Evolutionary conservation across 129 eudicot species (phyloP).

Genomic region (Lactuca saligna): DNA sequence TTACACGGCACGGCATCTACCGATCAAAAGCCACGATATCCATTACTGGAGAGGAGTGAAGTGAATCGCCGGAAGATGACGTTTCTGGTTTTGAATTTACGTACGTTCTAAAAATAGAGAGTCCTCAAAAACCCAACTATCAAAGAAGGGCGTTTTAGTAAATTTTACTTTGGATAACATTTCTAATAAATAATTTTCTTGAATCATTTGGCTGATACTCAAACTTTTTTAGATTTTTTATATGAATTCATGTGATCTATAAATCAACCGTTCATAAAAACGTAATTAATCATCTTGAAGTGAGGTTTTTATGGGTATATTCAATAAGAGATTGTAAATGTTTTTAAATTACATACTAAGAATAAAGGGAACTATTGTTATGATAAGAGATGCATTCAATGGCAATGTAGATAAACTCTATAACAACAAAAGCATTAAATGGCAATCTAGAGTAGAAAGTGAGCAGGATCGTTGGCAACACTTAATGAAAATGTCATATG

Average conservation of each 20-base stretch:
- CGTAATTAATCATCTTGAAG: too few species aligned
- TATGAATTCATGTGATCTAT: too few species aligned
- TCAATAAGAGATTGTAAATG: too few species aligned
- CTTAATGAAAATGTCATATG: not conserved
- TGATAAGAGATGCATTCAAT: not conserved
- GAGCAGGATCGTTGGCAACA: not conserved
- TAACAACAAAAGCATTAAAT: not conserved
- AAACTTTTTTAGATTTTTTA: too few species aligned
- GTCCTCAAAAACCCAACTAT: not conserved
- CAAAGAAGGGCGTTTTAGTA: not conserved
- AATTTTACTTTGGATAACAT: too few species aligned
- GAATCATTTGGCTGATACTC: too few species aligned
- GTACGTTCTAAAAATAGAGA: slow-evolving; percentile 20
- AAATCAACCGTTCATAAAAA: too few species aligned
- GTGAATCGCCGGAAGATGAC: slow-evolving; percentile 15
- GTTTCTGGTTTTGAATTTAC: slow-evolving; percentile 3
- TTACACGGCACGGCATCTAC: slow-evolving; percentile 4
- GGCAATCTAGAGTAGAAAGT: slow-evolving; percentile 5
- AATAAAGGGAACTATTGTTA: too few species aligned
- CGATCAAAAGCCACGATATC: slow-evolving; percentile 15
- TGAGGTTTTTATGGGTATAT: too few species aligned
- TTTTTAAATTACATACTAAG: too few species aligned
- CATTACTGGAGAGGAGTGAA: slow-evolving; percentile 5
- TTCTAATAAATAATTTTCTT: too few species aligned
- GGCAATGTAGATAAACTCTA: slow-evolving; percentile 2